These are phyloP conservation scores for Aschersonia sp. DNA, from an alignment of 2,329 filamentous ascomycete genomes.

Conservation along the genomic window DNA sequence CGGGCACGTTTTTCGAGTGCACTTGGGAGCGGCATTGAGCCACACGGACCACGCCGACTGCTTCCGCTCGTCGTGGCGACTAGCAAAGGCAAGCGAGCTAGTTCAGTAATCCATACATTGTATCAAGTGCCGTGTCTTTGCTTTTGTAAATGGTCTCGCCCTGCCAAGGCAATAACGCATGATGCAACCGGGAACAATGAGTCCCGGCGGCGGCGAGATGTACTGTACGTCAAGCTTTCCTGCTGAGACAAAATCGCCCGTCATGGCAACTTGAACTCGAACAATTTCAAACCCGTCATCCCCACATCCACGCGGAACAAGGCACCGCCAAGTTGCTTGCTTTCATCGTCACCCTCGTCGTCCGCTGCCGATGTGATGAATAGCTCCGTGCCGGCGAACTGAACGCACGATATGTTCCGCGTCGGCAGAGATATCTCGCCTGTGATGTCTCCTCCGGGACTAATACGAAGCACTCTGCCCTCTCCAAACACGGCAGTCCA, in stretches of 20 bases:
- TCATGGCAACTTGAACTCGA: conserved; percentile 43
- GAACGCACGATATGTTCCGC: conserved; percentile 63
- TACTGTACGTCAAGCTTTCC: background rate
- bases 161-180: no score
- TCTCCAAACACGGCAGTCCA: conserved; percentile 84
- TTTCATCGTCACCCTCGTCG: conserved; percentile 46
- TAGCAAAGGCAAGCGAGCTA: no score
- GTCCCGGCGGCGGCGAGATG: no score
- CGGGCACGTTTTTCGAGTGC: background rate
- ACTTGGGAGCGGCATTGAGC: no score
- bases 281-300: conserved; percentile 45
- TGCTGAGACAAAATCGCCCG: background rate
- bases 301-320: conserved; percentile 69
- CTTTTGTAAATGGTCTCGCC: no score
- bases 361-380: conserved; percentile 66
- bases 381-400: conserved; percentile 60
- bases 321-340: conserved; percentile 50
- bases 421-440: conserved; percentile 68
- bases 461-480: conserved; percentile 59
- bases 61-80: no score
- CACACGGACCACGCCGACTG: no score
- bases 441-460: conserved; percentile 51
- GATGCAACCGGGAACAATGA: no score
- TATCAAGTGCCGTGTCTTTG: background rate
- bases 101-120: background rate